Conservation (phyloP, 2,329 filamentous ascomycete genomes). For the Trematosphaeria pertusa region DNA sequence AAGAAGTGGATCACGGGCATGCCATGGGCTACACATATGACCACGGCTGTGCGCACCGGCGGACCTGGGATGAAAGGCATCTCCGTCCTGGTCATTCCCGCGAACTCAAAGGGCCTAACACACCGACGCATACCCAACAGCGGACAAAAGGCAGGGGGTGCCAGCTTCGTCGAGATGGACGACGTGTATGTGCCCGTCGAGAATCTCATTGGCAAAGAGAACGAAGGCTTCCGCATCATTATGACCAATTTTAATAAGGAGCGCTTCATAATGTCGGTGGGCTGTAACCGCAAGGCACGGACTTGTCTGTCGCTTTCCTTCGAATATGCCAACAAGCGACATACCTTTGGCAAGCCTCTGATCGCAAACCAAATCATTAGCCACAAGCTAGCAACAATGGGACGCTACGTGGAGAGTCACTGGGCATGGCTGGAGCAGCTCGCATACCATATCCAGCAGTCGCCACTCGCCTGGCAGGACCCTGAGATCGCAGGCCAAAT, state of each 20-base stretch:
- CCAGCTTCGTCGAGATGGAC: constrained; percentile 64
- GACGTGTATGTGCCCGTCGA: constrained; percentile 62
- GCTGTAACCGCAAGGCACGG: constrained; percentile 64
- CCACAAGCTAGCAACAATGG: constrained; percentile 66
- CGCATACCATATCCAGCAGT: constrained; percentile 60
- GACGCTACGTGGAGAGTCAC: constrained; percentile 65
- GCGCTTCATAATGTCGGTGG: constrained; percentile 64
- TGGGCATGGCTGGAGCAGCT: constrained; percentile 69
- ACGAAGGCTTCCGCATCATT: constrained; percentile 63
- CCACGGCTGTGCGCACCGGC: constrained; percentile 67
- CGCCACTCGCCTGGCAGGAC: constrained; percentile 49
- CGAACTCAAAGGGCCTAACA: constrained; percentile 58
- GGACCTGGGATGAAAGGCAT: constrained; percentile 61
- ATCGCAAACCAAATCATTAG: constrained; percentile 66
- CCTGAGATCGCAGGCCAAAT: constrained; percentile 49
- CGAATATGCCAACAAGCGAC: constrained; percentile 58
- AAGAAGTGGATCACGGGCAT: constrained; percentile 75
- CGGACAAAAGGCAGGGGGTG: constrained; percentile 70
- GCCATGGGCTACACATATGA: constrained; percentile 67
- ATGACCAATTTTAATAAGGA: constrained; percentile 64
- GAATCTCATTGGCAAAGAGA: constrained; percentile 63
- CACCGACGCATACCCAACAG: constrained; percentile 67
- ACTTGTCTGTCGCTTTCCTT: constrained; percentile 63
- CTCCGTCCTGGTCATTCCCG: constrained; percentile 65
- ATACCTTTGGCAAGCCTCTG: constrained; percentile 66